These are phyloP conservation scores for Euphorbia peplus DNA, from an alignment of 345 rosid species.

Conservation along the genomic window DNA sequence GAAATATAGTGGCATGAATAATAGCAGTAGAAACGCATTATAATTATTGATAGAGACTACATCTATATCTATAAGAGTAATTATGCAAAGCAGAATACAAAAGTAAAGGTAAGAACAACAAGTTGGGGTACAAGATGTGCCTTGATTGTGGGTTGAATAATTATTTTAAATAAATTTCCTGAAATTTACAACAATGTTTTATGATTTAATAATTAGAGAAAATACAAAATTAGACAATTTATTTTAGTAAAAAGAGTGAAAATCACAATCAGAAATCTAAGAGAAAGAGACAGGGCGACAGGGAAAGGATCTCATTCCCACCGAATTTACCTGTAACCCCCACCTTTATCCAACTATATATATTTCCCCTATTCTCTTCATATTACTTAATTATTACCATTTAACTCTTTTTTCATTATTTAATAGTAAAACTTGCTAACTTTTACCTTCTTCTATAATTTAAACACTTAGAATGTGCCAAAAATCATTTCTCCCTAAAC, in stretches of 20 bases:
- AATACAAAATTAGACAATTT: too few relatives aligned
- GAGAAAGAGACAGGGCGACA: slow-evolving; percentile 54
- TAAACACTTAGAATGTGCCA: not conserved
- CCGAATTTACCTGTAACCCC: slow-evolving; percentile 27
- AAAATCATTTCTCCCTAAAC: not conserved
- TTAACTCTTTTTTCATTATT: not conserved
- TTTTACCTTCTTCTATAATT: too few relatives aligned
- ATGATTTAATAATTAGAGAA: too few relatives aligned
- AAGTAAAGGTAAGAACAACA: too few relatives aligned
- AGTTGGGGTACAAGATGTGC: too few relatives aligned
- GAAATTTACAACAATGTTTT: too few relatives aligned
- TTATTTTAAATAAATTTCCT: too few relatives aligned
- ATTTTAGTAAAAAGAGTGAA: not conserved
- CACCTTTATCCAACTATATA: not conserved
- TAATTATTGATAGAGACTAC: too few relatives aligned
- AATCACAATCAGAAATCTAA: slow-evolving; percentile 59
- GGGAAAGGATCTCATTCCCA: slow-evolving; percentile 52
- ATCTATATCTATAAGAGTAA: too few relatives aligned
- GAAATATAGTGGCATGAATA: not conserved
- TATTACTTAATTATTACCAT: not conserved
- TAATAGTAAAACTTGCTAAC: not conserved
- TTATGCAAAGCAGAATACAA: too few relatives aligned
- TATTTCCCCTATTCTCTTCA: not conserved
- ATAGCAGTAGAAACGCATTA: not conserved
- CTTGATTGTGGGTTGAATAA: too few relatives aligned